Evolutionary conservation across 805 yeast species (phyloP).

Genomic region (Lachancea fermentati): DNA sequence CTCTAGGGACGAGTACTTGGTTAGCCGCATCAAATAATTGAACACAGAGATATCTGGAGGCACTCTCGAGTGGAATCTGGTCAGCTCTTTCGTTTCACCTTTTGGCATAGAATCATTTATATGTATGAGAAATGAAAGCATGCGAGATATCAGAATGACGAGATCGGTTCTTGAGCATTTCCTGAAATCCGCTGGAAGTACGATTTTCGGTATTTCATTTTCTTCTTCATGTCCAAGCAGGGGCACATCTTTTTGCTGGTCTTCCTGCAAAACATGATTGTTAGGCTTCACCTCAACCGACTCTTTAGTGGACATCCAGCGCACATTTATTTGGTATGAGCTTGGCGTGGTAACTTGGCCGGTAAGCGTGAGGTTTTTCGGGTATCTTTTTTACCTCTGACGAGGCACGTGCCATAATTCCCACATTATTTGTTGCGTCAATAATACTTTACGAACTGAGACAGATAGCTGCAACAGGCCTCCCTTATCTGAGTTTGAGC

Average conservation of each 20-base stretch:
- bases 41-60: conserved; percentile 84
- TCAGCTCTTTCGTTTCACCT: conserved; percentile 39
- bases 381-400: no score
- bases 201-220: conserved; percentile 16
- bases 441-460: no score
- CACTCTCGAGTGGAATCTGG: conserved; percentile 89
- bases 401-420: no score
- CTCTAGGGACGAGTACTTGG: conserved; percentile 80
- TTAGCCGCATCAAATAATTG: conserved; percentile 68
- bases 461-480: no score
- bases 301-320: conserved; percentile 9
- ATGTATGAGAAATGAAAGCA: conserved; percentile 68
- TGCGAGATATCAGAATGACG: conserved; percentile 65
- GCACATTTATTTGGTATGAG: conserved; percentile 7
- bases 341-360: no score
- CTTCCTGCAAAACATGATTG: background rate
- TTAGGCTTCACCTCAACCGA: conserved; percentile 5
- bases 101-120: conserved; percentile 54
- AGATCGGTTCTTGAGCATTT: conserved; percentile 67
- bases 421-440: no score
- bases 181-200: conserved; percentile 41
- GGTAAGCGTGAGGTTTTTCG: no score
- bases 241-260: background rate
- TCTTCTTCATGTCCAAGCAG: no score
- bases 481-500: no score